phyloP scores from a whole-genome alignment of 1,284 basidiomycete genomes.

The Neonothopanus nambi region DNA sequence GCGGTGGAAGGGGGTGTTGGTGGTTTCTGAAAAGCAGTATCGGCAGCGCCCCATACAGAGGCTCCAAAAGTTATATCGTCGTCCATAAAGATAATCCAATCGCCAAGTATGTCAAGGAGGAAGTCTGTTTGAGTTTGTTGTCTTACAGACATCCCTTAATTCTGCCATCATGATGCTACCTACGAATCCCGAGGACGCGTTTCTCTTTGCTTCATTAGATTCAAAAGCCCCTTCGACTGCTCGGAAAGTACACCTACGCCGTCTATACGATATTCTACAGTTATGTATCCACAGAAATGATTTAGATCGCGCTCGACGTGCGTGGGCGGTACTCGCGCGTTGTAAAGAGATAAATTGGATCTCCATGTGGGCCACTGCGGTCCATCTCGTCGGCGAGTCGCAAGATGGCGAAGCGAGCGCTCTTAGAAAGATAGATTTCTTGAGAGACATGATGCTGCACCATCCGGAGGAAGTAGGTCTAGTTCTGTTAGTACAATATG shows the following conservation, averaged over 20 bases:
- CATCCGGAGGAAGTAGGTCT: slow-evolving; percentile 59
- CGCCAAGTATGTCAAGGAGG: not conserved
- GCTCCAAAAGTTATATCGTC: slow-evolving; percentile 72
- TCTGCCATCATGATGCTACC: slow-evolving; percentile 6
- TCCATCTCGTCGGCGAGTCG: slow-evolving; percentile 52
- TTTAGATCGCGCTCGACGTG: slow-evolving; percentile 62
- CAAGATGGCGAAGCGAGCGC: slow-evolving; percentile 30
- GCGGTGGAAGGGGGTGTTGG: slow-evolving; percentile 34
- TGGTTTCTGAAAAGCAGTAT: slow-evolving; percentile 33
- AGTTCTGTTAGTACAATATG: not conserved
- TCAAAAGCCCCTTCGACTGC: slow-evolving; percentile 48
- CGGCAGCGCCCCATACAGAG: slow-evolving; percentile 66
- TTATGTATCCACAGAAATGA: slow-evolving; percentile 73
- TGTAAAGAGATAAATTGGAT: slow-evolving; percentile 85
- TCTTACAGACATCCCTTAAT: not conserved
- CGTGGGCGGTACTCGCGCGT: slow-evolving; percentile 80
- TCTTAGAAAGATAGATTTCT: slow-evolving; percentile 53
- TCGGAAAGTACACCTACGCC: slow-evolving; percentile 69
- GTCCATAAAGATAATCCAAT: slow-evolving; percentile 46
- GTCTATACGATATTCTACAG: slow-evolving; percentile 74
- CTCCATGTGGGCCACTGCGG: slow-evolving; percentile 71
- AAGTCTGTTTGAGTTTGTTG: not conserved
- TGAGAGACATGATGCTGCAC: slow-evolving; percentile 70
- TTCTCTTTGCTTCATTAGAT: slow-evolving; percentile 57
- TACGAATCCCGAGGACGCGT: slow-evolving; percentile 24